Evolutionary conservation across 2,329 filamentous ascomycete genomes (phyloP).

Genomic region (Hymenoscyphus linearis): DNA sequence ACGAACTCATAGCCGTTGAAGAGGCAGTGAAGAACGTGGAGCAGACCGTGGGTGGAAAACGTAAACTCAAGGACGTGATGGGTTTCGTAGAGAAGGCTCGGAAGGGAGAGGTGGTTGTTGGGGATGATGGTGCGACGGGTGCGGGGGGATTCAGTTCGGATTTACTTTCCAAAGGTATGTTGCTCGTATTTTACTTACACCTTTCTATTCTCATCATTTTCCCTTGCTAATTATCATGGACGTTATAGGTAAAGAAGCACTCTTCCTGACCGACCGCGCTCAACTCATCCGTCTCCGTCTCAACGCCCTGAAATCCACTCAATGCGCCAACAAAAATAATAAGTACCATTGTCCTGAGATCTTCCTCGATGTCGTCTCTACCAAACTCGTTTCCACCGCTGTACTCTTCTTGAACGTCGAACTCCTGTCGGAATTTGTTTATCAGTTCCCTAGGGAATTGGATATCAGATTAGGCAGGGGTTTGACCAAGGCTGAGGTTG

Average conservation of each 20-base stretch:
- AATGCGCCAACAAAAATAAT: slow-evolving; percentile 77
- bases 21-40: slow-evolving; percentile 71
- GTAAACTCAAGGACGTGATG: slow-evolving; percentile 87
- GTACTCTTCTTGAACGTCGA: slow-evolving; percentile 98
- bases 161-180: slow-evolving; percentile 72
- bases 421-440: slow-evolving; percentile 93
- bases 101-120: slow-evolving; percentile 77
- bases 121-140: slow-evolving; percentile 76
- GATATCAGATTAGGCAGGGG: slow-evolving; percentile 80
- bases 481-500: slow-evolving; percentile 72
- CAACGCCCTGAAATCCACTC: slow-evolving; percentile 80
- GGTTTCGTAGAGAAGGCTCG: slow-evolving; percentile 84
- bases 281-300: slow-evolving; percentile 89
- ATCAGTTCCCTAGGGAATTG: slow-evolving; percentile 91
- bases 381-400: slow-evolving; percentile 89
- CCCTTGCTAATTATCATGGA: not conserved
- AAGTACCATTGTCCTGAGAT: slow-evolving; percentile 97
- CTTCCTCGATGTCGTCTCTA: slow-evolving; percentile 94
- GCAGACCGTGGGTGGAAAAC: slow-evolving; percentile 68
- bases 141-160: slow-evolving; percentile 91
- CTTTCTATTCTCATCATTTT: too few species aligned
- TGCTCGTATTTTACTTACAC: not conserved
- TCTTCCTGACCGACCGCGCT: slow-evolving; percentile 88
- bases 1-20: slow-evolving; percentile 81
- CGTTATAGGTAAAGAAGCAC: slow-evolving; percentile 74